These are phyloP conservation scores for Populus davidiana DNA, from an alignment of 345 rosid species.

Conservation along the genomic window DNA sequence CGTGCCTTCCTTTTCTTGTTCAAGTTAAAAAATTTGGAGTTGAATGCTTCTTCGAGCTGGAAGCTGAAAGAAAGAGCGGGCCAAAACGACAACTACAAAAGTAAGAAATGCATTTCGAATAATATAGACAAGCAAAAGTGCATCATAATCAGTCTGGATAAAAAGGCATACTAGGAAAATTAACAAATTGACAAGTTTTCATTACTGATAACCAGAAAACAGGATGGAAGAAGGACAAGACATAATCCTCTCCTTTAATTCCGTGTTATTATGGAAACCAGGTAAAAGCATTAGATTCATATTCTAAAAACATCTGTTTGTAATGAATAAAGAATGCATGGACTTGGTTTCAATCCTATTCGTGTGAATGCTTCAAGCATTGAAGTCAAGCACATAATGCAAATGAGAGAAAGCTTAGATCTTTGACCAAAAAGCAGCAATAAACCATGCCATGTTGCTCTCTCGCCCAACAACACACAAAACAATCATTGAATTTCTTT, in stretches of 20 bases:
- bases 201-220: neutral
- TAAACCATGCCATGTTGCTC: neutral
- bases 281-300: neutral
- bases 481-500: too few species aligned
- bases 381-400: too few species aligned
- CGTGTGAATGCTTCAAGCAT: too few species aligned
- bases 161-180: neutral
- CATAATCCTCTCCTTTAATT: neutral
- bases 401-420: neutral
- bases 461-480: too few species aligned
- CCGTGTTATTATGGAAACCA: neutral
- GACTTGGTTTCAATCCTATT: neutral
- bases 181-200: neutral
- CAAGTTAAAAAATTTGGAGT: conserved; percentile 13
- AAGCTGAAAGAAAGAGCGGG: conserved; percentile 18
- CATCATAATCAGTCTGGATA: neutral
- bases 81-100: neutral
- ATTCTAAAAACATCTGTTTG: neutral
- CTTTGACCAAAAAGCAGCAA: neutral
- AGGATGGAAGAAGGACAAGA: neutral
- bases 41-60: conserved; percentile 1
- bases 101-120: neutral
- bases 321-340: neutral
- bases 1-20: conserved; percentile 58
- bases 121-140: neutral